Percentiles rank a stretch among this genome's conserved stretches.
Conservation (phyloP, 805 yeast genomes). For the Myxozyma monticola region DNA sequence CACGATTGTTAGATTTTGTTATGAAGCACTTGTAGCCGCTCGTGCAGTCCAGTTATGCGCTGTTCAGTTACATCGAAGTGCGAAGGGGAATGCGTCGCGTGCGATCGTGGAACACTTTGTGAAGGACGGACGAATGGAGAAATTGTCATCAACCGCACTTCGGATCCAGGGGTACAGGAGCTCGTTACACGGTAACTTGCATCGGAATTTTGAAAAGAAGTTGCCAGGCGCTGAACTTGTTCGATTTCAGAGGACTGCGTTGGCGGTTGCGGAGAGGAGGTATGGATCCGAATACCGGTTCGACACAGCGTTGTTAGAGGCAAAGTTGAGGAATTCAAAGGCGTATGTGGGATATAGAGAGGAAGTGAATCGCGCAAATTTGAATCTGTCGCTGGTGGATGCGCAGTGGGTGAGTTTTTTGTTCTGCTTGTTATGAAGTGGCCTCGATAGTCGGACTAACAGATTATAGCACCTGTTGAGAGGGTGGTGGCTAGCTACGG, state of each 20-base stretch:
- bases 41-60: conserved; percentile 77
- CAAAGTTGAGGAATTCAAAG: conserved; percentile 48
- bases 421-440: too few relatives aligned
- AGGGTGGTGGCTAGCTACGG: conserved; percentile 74
- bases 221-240: conserved; percentile 51
- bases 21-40: conserved; percentile 59
- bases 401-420: conserved; percentile 52
- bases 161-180: conserved; percentile 50
- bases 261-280: conserved; percentile 42
- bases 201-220: conserved; percentile 47
- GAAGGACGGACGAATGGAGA: conserved; percentile 29
- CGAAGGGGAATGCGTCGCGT: conserved; percentile 42
- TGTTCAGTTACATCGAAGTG: conserved; percentile 57
- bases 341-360: conserved; percentile 53
- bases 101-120: conserved; percentile 32
- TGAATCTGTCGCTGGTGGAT: conserved; percentile 61
- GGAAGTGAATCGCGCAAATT: conserved; percentile 57
- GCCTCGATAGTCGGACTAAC: too few relatives aligned
- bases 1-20: conserved; percentile 42
- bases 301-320: conserved; percentile 63
- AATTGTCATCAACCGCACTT: conserved; percentile 41
- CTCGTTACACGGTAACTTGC: conserved; percentile 49
- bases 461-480: conserved; percentile 60
- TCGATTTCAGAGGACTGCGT: conserved; percentile 54
- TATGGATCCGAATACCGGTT: conserved; percentile 58